Percentiles rank a stretch among this genome's conserved stretches.
Conservation (phyloP, 225 moss, liverwort and hornwort species). For the Bryum argenteum region DNA sequence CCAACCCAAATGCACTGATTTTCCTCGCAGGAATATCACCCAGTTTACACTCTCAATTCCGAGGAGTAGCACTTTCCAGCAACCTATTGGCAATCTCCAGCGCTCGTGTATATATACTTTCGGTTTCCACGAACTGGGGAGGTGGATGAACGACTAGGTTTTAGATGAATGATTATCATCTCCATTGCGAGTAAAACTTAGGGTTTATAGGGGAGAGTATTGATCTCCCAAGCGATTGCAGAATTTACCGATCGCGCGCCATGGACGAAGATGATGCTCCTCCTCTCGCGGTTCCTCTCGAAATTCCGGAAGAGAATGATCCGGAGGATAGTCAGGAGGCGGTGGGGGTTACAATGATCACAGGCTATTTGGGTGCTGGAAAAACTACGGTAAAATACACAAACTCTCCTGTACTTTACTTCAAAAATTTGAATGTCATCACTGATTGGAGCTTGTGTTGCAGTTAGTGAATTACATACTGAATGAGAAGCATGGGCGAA, state of each 20-base stretch:
- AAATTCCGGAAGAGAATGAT: not conserved
- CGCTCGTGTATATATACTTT: too few species aligned
- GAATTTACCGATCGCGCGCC: not conserved
- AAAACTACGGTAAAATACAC: slow-evolving; percentile 63
- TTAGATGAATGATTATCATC: too few species aligned
- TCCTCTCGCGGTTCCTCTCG: slow-evolving; percentile 52
- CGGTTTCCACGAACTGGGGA: too few species aligned
- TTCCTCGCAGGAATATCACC: too few species aligned
- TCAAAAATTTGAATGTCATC: too few species aligned
- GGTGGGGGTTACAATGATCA: slow-evolving; percentile 81
- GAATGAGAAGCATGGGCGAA: slow-evolving; percentile 66
- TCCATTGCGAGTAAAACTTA: not conserved
- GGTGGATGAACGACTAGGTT: too few species aligned
- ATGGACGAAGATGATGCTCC: slow-evolving; percentile 47
- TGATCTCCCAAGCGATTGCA: not conserved
- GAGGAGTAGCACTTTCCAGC: too few species aligned
- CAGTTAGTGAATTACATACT: slow-evolving; percentile 82
- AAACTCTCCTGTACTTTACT: not conserved
- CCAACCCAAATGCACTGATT: too few species aligned
- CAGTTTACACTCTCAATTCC: too few species aligned
- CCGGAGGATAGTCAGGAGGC: slow-evolving; percentile 20
- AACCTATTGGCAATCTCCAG: too few species aligned
- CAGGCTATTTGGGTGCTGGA: slow-evolving; percentile 80
- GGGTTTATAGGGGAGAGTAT: slow-evolving; percentile 2
- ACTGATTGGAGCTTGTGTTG: slow-evolving; percentile 4